Base-by-base conservation (phyloP, 306 rosid genomes). In the Gastrolobium bilobum region DNA sequence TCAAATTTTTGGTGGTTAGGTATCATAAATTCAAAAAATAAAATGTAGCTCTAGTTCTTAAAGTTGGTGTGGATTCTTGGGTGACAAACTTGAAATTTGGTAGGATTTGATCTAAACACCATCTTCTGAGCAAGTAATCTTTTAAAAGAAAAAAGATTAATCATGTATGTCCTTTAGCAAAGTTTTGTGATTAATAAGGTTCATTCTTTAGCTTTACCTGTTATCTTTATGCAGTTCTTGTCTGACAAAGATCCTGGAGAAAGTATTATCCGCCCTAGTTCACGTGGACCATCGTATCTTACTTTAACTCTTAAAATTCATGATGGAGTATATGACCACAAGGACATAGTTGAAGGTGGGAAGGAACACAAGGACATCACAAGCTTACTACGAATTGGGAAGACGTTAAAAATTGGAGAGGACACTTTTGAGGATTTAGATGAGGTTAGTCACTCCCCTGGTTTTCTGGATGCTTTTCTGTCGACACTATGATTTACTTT, bases 391-490 rank as follows among this genome's bases (percentile, higher is more conserved):
- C 97, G 97, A 56, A 89, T 95, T 11, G 99, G 99, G 79, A 95
- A 93, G 94, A 93, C 98, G 9, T 86, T 95, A 71, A 95, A 91
- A 90, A 91, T 93, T 81, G 99, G 99, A 59, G 99, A 95, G 75
- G 99, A 95, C 87, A 93, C 97, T 73, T 95, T 95, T 76, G 99
- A 95, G 87, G 99, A 95, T 84, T 84, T 95, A 79, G 99, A 95
- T 65, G 99, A 95, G 98, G 99, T 95, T 37, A 79, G 90, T 74
- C 31, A 5, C 40, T 35, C 54, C 56, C 51, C 29, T 13, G 9
- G 7, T 42, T 20, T 39, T 26, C 34, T 71, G 37, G 58, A 66
- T 71, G n/a, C 38, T 14, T 77, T 73, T 43, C 47, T 58, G 79
- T 52, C 63, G 68, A 15, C 15, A 52, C 14, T 37, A 3, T 66